Conservation (phyloP, 768 basidiomycete species). For the Asterophora lycoperdoides region DNA sequence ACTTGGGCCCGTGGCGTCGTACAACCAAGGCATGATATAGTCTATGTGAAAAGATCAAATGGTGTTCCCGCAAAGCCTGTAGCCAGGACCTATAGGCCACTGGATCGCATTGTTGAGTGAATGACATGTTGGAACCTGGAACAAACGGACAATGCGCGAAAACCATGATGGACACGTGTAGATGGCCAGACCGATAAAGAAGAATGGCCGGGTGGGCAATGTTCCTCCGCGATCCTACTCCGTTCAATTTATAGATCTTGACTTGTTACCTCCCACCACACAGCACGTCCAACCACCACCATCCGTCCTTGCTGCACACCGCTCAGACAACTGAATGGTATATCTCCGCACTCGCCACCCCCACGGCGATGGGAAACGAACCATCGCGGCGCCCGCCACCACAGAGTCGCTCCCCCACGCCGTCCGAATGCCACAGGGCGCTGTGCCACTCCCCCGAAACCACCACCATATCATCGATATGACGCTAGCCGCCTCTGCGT, state of each 20-base stretch:
- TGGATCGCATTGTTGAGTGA: too few relatives aligned
- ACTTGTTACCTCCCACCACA: not conserved
- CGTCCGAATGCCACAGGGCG: not conserved
- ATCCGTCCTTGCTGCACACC: not conserved
- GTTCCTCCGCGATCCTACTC: slow-evolving; percentile 8
- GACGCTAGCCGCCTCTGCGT: too few relatives aligned
- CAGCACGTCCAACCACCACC: not conserved
- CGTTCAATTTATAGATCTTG: slow-evolving; percentile 4
- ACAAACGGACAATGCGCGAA: not conserved
- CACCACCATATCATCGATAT: not conserved
- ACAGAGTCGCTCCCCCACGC: not conserved
- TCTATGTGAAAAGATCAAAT: too few relatives aligned
- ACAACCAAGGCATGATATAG: too few relatives aligned
- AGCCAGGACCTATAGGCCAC: too few relatives aligned
- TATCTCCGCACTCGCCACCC: not conserved
- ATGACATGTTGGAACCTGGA: not conserved
- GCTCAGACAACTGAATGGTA: not conserved
- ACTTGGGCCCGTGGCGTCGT: too few relatives aligned
- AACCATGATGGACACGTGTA: slow-evolving; percentile 5
- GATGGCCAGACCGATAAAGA: slow-evolving; percentile 1
- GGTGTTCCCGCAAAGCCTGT: too few relatives aligned
- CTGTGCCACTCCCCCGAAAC: not conserved
- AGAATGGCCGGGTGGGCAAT: not conserved
- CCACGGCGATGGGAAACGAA: too few relatives aligned
- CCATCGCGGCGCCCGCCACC: not conserved